These are phyloP conservation scores for Hyphochytrium catenoides DNA, from an alignment of 352 stramenopile genomes.

Conservation along the genomic window DNA sequence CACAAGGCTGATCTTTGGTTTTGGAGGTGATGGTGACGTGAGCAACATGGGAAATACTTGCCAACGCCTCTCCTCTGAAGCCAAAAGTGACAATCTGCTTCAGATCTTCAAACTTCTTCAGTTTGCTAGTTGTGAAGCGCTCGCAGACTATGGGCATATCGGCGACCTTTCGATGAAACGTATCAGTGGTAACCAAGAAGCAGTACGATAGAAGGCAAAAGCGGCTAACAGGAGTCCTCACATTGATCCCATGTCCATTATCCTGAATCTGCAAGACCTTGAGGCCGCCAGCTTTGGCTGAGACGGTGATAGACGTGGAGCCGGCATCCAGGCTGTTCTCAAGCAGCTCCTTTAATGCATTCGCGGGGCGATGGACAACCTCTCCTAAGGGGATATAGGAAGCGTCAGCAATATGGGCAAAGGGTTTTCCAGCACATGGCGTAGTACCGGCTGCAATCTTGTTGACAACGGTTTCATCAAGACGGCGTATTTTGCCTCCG, in stretches of 20 bases:
- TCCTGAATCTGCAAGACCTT: conserved; percentile 85
- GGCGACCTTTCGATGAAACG: conserved; percentile 14
- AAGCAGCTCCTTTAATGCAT: conserved; percentile 90
- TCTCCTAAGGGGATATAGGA: conserved; percentile 59
- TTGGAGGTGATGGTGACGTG: conserved; percentile 71
- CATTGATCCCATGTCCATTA: conserved; percentile 71
- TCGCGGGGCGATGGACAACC: conserved; percentile 79
- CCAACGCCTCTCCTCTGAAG: conserved; percentile 95
- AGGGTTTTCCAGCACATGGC: background rate
- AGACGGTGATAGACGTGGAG: conserved; percentile 48
- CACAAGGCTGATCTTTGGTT: conserved; percentile 35
- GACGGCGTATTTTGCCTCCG: conserved; percentile 58
- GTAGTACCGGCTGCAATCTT: conserved; percentile 49
- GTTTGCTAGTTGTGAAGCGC: conserved; percentile 93
- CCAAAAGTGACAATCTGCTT: conserved; percentile 82
- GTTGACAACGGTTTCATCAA: conserved; percentile 75
- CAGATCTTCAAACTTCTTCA: conserved; percentile 83
- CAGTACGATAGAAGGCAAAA: background rate
- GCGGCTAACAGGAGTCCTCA: background rate
- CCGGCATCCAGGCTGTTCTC: conserved; percentile 96
- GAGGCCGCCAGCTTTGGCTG: conserved; percentile 52
- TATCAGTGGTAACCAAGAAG: background rate
- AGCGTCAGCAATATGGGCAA: background rate
- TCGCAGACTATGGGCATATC: conserved; percentile 89
- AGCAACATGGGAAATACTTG: conserved; percentile 84